Conservation (phyloP, 2,329 filamentous ascomycete species). For the Phaeosphaeria sp. region DNA sequence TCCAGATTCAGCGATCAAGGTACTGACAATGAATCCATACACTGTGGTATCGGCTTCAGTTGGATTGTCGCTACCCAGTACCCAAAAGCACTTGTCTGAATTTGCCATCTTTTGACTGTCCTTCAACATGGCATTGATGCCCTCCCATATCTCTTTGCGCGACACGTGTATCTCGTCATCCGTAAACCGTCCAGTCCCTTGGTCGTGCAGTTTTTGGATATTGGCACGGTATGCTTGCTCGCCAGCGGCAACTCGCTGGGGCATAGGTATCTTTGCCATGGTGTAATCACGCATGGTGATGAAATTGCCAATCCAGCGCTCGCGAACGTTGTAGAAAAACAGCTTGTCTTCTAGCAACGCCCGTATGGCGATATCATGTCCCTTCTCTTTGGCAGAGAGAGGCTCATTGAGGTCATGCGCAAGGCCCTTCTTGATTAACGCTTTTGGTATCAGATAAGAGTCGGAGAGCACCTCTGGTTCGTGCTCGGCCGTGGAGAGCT, state of each 20-base stretch:
- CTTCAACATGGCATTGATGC: slow-evolving; percentile 55
- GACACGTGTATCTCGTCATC: slow-evolving; percentile 57
- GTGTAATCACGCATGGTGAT: slow-evolving; percentile 62
- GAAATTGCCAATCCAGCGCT: slow-evolving; percentile 67
- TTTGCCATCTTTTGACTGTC: slow-evolving; percentile 42
- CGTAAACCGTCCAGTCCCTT: slow-evolving; percentile 62
- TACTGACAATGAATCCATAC: slow-evolving; percentile 65
- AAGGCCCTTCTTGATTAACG: slow-evolving; percentile 51
- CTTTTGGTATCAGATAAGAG: slow-evolving; percentile 61
- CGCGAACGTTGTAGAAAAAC: slow-evolving; percentile 62
- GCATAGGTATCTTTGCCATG: slow-evolving; percentile 59
- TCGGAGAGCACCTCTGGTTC: slow-evolving; percentile 52
- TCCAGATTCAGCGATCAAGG: slow-evolving; percentile 59
- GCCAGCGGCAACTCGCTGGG: slow-evolving; percentile 60
- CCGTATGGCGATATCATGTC: slow-evolving; percentile 60
- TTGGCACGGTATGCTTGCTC: slow-evolving; percentile 55
- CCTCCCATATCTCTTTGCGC: slow-evolving; percentile 61
- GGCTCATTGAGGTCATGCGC: slow-evolving; percentile 58
- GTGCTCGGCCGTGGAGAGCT: slow-evolving; percentile 25
- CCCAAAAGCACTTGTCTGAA: slow-evolving; percentile 60
- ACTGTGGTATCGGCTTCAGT: slow-evolving; percentile 65
- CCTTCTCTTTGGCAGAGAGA: slow-evolving; percentile 49
- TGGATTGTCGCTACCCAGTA: slow-evolving; percentile 59
- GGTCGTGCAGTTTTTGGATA: slow-evolving; percentile 58
- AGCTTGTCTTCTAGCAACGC: slow-evolving; percentile 67